Evolutionary conservation across 176 grass and related monocot genomes (phyloP).

Genomic region (Carex scoparia): DNA sequence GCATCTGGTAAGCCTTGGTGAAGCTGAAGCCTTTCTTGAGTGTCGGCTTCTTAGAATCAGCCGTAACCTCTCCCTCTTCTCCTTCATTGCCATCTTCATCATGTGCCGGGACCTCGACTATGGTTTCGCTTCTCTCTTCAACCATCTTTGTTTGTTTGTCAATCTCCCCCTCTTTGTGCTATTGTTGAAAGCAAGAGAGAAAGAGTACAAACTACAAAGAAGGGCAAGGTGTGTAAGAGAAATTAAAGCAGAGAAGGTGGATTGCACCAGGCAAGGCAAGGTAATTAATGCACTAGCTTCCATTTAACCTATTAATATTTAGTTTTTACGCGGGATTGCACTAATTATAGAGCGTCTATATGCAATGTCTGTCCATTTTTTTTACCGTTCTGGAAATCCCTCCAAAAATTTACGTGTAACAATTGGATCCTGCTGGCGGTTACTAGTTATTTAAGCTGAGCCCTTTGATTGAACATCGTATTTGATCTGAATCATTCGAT

Average conservation of each 20-base stretch:
- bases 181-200: background rate
- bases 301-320: background rate
- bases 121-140: background rate
- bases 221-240: background rate
- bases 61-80: background rate
- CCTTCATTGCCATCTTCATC: background rate
- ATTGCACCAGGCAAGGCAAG: background rate
- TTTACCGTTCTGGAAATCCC: background rate
- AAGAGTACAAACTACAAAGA: background rate
- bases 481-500: background rate
- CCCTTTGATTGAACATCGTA: no score
- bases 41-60: background rate
- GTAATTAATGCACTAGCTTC: background rate
- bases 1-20: conserved; percentile 39
- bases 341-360: background rate
- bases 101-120: background rate
- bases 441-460: no score
- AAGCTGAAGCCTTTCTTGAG: conserved; percentile 34
- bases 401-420: background rate
- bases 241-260: background rate
- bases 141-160: background rate
- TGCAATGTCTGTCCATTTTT: background rate
- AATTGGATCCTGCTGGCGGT: background rate
- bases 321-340: background rate
- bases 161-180: conserved; percentile 2